Percentiles rank a stretch among this genome's conserved stretches.
Evolutionary conservation across 768 basidiomycete species (phyloP).

Genomic region (Phlebiopsis flavidoalba): DNA sequence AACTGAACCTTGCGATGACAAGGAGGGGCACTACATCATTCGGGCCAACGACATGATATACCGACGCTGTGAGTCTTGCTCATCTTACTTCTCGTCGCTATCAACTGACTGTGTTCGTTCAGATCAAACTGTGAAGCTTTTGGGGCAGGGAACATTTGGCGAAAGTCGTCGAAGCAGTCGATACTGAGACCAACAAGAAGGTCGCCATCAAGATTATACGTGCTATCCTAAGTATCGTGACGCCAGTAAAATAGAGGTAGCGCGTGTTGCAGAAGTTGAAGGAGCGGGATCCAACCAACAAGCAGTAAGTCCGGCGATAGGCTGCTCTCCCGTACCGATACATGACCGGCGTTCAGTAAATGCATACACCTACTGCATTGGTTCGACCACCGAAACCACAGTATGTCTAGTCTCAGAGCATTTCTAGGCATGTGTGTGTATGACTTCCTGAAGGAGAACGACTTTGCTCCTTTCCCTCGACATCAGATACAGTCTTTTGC

Average conservation of each 20-base stretch:
- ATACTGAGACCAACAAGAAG: conserved; percentile 64
- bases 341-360: conserved; percentile 58
- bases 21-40: conserved; percentile 98
- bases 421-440: conserved; percentile 97
- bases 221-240: conserved; percentile 99
- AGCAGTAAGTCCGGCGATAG: conserved; percentile 57
- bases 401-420: conserved; percentile 94
- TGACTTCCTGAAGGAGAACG: conserved; percentile 98
- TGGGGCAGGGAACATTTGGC: conserved; percentile 98
- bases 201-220: conserved; percentile 99
- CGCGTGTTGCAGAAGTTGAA: conserved; percentile 90
- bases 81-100: neutral
- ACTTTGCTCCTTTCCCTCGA: conserved; percentile 93
- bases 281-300: conserved; percentile 81
- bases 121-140: conserved; percentile 89
- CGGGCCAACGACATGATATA: conserved; percentile 85
- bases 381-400: conserved; percentile 97
- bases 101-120: conserved; percentile 7
- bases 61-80: conserved; percentile 61
- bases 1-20: conserved; percentile 83
- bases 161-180: conserved; percentile 95
- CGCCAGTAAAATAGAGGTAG: conserved; percentile 96
- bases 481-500: conserved; percentile 96
- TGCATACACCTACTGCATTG: conserved; percentile 93
- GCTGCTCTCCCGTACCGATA: conserved; percentile 9